Evolutionary conservation across 2,329 filamentous ascomycete species (phyloP), one percentile per base, ranked within the genome.

Genomic region (Aspergillus sclerotialis): DNA sequence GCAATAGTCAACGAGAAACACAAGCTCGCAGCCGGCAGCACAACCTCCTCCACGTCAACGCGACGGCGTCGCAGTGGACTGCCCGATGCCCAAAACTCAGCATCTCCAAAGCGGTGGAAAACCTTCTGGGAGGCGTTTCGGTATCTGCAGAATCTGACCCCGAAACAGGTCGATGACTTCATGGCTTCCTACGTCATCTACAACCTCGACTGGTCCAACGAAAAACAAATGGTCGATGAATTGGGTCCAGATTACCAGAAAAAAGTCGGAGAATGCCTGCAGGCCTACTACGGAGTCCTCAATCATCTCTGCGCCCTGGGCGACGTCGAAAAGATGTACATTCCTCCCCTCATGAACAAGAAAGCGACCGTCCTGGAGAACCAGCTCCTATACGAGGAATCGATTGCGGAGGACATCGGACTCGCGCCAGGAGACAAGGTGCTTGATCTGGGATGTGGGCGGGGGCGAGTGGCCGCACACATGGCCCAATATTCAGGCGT

Each of bases 311-410:
- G 71, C 49, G 70, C 70, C 16, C 61, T 74, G 8, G 70, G 71
- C 21, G 68, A 72, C 28, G 70, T 74, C n/a, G 71, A 74, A 48
- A 74, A 74, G 54, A 75, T 75, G 71, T 75, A 74, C 49, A 73
- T 74, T 35, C 71, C 71, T 9, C 70, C 71, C 2, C 61, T 69
- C 33, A 70, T 74, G 68, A 69, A 70, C 50, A 63, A 60, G 45
- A 65, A 66, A 39, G 67, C 66, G 4, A 67, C 61, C 1, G 68
- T 72, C 1, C 52, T 65, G 8, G 70, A 72, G 43, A 74, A 74
- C 43, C 70, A 75, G 53, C 57, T 73, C 30, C 60, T 73, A 10
- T 72, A 70, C 43, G 70, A 75, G 50, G 67, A 70, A 46, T 66
- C 67, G 7, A 61, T 74, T 32, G 68, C 69, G 10, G 55, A 56